phyloP scores from a whole-genome alignment of 345 rosid species.

The Gossypium turneri region DNA sequence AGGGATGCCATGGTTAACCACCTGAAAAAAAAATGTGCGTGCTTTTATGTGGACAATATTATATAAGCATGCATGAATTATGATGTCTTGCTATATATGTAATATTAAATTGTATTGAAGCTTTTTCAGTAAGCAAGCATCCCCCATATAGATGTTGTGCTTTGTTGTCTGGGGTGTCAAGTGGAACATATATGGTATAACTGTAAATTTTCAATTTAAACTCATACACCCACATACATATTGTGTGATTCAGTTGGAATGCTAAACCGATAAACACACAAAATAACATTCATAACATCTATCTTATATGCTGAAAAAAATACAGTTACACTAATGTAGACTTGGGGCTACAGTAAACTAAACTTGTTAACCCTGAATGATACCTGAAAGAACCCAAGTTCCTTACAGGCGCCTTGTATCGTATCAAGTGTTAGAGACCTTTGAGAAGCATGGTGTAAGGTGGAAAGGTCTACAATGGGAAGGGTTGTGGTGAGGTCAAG shows the following conservation, averaged over 20 bases:
- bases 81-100: background rate
- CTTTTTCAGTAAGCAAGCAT: background rate
- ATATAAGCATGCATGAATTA: slow-evolving; percentile 1
- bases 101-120: background rate
- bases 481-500: slow-evolving; percentile 14
- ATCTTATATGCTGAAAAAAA: background rate
- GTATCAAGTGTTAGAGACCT: slow-evolving; percentile 23
- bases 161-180: background rate
- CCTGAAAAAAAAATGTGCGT: slow-evolving; percentile 30
- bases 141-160: background rate
- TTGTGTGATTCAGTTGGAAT: background rate
- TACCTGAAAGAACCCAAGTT: slow-evolving; percentile 40
- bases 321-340: background rate
- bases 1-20: slow-evolving; percentile 48
- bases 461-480: slow-evolving; percentile 32
- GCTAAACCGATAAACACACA: background rate
- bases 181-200: background rate
- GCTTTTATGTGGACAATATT: background rate
- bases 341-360: background rate
- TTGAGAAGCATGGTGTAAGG: slow-evolving; percentile 24
- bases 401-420: slow-evolving; percentile 29
- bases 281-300: background rate
- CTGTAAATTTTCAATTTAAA: background rate
- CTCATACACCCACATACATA: background rate
- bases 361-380: background rate